A percentile compares a stretch with the other conserved stretches of the same genome.
Evolutionary conservation across 805 yeast genomes (phyloP).

Genomic region (Hermanozyma aechmeae): DNA sequence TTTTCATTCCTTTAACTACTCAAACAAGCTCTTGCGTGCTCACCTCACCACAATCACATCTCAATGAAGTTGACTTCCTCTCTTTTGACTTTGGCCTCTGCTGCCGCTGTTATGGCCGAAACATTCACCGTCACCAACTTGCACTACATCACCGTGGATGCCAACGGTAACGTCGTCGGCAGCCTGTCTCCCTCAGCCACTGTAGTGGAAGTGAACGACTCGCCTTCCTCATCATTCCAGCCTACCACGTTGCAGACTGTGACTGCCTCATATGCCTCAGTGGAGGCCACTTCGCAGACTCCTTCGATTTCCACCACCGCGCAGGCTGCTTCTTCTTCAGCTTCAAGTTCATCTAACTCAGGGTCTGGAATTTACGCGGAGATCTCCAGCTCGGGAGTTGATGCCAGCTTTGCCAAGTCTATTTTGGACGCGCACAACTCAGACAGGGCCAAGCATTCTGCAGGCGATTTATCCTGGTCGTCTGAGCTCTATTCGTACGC

Average conservation of each 20-base stretch:
- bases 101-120: not conserved
- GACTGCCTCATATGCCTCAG: slow-evolving; percentile 2
- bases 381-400: slow-evolving; percentile 9
- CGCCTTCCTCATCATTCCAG: too few relatives aligned
- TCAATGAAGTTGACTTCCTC: too few relatives aligned
- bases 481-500: slow-evolving; percentile 23
- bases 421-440: slow-evolving; percentile 25
- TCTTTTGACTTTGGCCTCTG: not conserved
- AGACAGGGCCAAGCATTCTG: slow-evolving; percentile 22
- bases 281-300: not conserved
- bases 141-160: not conserved
- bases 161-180: not conserved
- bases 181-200: too few relatives aligned
- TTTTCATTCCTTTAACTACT: too few relatives aligned
- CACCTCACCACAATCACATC: too few relatives aligned
- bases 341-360: too few relatives aligned
- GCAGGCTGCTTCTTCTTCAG: slow-evolving; percentile 1
- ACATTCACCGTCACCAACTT: not conserved
- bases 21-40: too few relatives aligned
- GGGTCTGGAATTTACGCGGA: slow-evolving; percentile 12
- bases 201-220: too few relatives aligned
- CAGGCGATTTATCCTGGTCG: slow-evolving; percentile 21
- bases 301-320: slow-evolving; percentile 1
- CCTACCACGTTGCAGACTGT: slow-evolving; percentile 6
- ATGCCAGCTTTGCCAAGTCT: slow-evolving; percentile 21